Conservation (phyloP, 2,329 filamentous ascomycete genomes). For the Talaromyces sp. region DNA sequence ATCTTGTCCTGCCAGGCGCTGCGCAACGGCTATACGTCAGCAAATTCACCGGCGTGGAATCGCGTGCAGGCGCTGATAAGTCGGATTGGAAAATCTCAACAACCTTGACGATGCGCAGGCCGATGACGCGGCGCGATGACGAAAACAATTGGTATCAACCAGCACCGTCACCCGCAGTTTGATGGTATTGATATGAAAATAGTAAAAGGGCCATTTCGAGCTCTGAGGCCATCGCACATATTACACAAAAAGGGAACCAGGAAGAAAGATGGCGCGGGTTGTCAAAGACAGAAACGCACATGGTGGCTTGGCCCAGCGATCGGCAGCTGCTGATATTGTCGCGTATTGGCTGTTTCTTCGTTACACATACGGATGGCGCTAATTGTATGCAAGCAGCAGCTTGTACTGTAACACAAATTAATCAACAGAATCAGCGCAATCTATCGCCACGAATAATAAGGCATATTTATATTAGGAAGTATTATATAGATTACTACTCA, state of each 20-base stretch:
- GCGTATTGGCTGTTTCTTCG: not conserved
- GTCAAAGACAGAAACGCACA: not conserved
- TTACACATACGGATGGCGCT: not conserved
- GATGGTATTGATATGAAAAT: not conserved
- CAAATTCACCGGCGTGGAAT: not conserved
- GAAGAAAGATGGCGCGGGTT: not conserved
- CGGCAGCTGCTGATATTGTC: not conserved
- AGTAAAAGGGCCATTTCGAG: not conserved
- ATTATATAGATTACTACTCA: not conserved
- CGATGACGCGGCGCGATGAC: constrained; percentile 10
- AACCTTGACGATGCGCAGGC: not conserved
- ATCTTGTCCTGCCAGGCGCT: too few species aligned
- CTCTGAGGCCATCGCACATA: not conserved
- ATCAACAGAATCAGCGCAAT: not conserved
- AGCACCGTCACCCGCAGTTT: not conserved
- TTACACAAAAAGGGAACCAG: not conserved
- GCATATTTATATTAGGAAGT: not conserved
- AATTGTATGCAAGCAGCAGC: not conserved
- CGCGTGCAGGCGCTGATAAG: not conserved
- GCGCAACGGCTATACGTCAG: too few species aligned
- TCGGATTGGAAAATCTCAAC: not conserved
- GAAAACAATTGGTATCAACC: not conserved
- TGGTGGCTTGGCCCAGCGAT: not conserved
- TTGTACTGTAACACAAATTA: not conserved
- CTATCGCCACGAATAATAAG: not conserved